A percentile compares a stretch with the other conserved stretches of the same genome.
Evolutionary conservation across 78 protist species (phyloP).

Genomic region (Cyanophora paradoxa): DNA sequence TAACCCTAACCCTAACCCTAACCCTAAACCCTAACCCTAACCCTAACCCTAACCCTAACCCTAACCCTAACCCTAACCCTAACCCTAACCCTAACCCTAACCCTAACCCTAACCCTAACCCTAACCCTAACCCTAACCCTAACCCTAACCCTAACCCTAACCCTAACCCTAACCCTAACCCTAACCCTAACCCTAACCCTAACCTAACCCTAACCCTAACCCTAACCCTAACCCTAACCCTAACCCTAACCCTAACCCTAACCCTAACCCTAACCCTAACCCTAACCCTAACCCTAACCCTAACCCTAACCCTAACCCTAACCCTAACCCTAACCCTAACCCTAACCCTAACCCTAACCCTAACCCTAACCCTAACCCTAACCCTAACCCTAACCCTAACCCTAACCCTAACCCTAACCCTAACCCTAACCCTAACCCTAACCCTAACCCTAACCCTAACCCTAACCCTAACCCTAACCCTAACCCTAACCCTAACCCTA

Average conservation of each 20-base stretch:
- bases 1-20: neutral
- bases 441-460: conserved; percentile 5
- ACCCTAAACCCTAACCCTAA: neutral
- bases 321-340: conserved; percentile 5
- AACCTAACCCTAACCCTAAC: conserved; percentile 4
- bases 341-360: conserved; percentile 6
- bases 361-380: conserved; percentile 5
- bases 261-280: conserved; percentile 5
- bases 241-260: conserved; percentile 5
- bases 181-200: neutral
- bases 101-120: conserved; percentile 6
- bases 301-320: conserved; percentile 5
- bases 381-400: conserved; percentile 5
- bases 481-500: conserved; percentile 5
- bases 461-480: conserved; percentile 6
- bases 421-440: conserved; percentile 5
- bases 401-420: conserved; percentile 6
- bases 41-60: conserved; percentile 6
- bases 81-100: conserved; percentile 5
- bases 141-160: conserved; percentile 5
- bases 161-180: conserved; percentile 6
- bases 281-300: conserved; percentile 6
- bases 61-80: conserved; percentile 5
- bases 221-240: conserved; percentile 6
- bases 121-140: conserved; percentile 5